These are phyloP conservation scores for Trichoderma semiorbis DNA, from an alignment of 2,329 filamentous ascomycete genomes.

Conservation along the genomic window DNA sequence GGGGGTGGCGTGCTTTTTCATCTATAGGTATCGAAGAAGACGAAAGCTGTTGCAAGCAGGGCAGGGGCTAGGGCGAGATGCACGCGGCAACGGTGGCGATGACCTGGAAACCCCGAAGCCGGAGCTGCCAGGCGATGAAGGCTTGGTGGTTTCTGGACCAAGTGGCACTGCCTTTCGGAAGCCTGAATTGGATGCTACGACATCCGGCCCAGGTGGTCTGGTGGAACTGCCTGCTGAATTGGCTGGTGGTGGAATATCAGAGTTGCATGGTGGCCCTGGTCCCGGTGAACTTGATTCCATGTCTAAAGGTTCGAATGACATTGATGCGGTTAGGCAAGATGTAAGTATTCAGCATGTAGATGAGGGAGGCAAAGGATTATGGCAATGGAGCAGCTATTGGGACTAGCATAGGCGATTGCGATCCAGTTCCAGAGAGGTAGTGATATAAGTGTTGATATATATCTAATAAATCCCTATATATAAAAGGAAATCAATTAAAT, in stretches of 20 bases:
- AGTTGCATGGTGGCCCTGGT: not conserved
- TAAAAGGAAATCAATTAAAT: too few relatives aligned
- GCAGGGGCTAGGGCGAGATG: not conserved
- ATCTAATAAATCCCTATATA: too few relatives aligned
- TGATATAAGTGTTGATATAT: too few relatives aligned
- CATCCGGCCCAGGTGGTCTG: accelerated
- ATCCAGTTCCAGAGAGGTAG: not conserved
- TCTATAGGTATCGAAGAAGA: not conserved
- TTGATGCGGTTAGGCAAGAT: not conserved
- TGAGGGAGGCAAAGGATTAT: not conserved
- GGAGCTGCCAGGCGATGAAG: not conserved
- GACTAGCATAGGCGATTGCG: not conserved
- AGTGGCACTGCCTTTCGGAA: not conserved
- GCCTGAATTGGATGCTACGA: not conserved
- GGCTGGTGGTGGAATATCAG: not conserved
- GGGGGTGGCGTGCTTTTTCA: not conserved
- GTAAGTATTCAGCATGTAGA: not conserved
- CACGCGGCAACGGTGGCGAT: not conserved
- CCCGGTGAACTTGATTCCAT: not conserved
- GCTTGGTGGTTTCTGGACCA: accelerated
- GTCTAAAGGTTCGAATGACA: accelerated
- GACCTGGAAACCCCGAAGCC: not conserved
- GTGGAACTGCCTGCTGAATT: not conserved
- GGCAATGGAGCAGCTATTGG: not conserved
- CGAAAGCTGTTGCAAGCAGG: not conserved